phyloP scores from a whole-genome alignment of 225 moss, liverwort and hornwort species.

The Bryum argenteum region DNA sequence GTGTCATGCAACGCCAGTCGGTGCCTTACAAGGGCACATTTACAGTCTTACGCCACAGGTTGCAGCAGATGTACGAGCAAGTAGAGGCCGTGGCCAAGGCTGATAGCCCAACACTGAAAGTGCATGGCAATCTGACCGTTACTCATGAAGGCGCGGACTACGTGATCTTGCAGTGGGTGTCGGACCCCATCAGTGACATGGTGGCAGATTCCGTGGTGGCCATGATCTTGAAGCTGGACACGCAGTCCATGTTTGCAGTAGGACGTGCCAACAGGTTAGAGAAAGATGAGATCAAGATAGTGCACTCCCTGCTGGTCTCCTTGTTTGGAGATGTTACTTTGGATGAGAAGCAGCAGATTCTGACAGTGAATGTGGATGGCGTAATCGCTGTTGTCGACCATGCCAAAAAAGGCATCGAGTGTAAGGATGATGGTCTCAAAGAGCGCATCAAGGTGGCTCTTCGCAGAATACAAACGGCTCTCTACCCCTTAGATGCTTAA shows the following conservation, averaged over 20 bases:
- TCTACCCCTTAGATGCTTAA: conserved; percentile 85
- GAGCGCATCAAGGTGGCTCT: conserved; percentile 87
- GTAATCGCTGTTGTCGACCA: conserved; percentile 77
- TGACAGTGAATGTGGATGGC: conserved; percentile 83
- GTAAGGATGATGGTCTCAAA: conserved; percentile 79
- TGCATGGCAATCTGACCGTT: conserved; percentile 79
- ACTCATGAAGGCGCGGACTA: conserved; percentile 86
- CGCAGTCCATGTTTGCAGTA: conserved; percentile 72
- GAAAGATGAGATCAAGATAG: conserved; percentile 89
- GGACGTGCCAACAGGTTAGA: conserved; percentile 70
- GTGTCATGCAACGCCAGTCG: conserved; percentile 88
- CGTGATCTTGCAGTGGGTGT: conserved; percentile 79
- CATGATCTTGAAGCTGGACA: conserved; percentile 84
- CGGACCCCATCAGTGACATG: conserved; percentile 95
- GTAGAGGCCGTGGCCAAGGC: conserved; percentile 72
- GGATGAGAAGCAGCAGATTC: conserved; percentile 67
- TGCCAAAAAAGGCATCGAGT: conserved; percentile 86
- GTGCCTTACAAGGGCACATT: conserved; percentile 93
- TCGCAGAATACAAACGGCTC: conserved; percentile 90
- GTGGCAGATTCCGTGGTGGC: conserved; percentile 89
- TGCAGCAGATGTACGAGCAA: conserved; percentile 94
- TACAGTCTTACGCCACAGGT: conserved; percentile 70
- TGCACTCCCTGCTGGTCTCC: conserved; percentile 81
- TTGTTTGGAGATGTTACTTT: conserved; percentile 81
- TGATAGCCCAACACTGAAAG: conserved; percentile 67